Conservation (phyloP, 306 rosid genomes). For the Sicyos edulis region DNA sequence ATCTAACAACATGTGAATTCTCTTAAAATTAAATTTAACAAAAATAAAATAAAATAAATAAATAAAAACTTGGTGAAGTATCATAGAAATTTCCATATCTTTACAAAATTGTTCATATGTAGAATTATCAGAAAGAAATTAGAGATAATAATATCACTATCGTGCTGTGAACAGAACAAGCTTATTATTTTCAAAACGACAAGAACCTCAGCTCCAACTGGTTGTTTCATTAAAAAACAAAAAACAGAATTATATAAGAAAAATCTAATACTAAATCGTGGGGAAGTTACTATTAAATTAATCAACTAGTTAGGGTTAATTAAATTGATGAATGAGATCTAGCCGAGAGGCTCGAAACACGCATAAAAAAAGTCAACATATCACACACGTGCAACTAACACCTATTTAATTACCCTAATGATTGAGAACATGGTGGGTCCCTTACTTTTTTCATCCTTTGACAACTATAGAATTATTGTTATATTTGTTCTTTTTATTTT, state of each 20-base stretch:
- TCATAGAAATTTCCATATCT: not conserved
- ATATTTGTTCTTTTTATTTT: too few relatives aligned
- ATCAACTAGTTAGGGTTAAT: not conserved
- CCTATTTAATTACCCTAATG: not conserved
- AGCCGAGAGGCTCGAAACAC: not conserved
- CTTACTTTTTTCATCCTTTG: too few relatives aligned
- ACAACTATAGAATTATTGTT: too few relatives aligned
- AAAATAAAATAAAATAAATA: too few relatives aligned
- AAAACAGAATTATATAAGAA: not conserved
- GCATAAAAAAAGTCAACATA: not conserved
- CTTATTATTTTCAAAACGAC: not conserved
- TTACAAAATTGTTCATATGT: not conserved
- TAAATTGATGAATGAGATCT: not conserved
- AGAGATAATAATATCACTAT: not conserved
- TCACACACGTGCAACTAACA: slow-evolving; percentile 10
- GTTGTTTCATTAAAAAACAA: not conserved
- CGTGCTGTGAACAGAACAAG: too few relatives aligned
- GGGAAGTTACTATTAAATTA: not conserved
- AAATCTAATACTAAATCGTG: not conserved
- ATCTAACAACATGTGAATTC: not conserved
- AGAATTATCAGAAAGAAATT: not conserved
- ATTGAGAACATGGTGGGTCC: not conserved
- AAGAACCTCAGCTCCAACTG: not conserved
- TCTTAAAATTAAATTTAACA: too few relatives aligned
- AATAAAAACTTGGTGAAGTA: not conserved